Evolutionary conservation across 2,329 filamentous ascomycete genomes (phyloP), one percentile per base, ranked within the genome.

Genomic region (Penicillium sp.): DNA sequence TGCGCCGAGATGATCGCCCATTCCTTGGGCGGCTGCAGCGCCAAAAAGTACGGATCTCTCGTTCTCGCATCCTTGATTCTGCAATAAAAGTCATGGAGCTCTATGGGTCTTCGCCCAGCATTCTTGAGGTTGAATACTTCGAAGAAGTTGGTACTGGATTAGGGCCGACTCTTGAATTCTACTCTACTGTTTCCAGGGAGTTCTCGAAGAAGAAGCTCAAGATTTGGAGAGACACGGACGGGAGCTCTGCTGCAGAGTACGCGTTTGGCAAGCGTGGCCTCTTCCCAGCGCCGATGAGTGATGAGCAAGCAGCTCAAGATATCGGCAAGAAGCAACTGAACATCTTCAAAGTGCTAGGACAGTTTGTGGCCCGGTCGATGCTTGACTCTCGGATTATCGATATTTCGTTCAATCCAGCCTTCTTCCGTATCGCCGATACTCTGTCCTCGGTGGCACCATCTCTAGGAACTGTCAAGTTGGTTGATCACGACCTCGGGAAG

Each of bases 11-110:
- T 63, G 92, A 97, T 60, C 84, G 92, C 12, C 91, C 92, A 2
- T 96, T 95, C 81, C 79, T 97, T 3, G 94, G 94, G 14, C 85
- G 93, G 40, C 82, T 97, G 1, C 94, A 97, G 72, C 87, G 94
- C 54, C 94, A 99, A 69, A 99, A 99, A 74, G 93, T 99, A n/a
- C 88, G 94, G 42, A 97, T 99, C 58, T 96, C 93, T 5, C 86
- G 94, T 41, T 86, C 85, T n/a, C 91, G 95, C 67, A 97, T 99
- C 43, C 81, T 99, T 8, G 94, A 99, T 71, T 97, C 94, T 14
- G 94, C 94, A 0, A 81, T 97, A 72, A 99, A 99, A 75, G 94
- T 99, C 30, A 97, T 99, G 93, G 93, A 99, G 66, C 83, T 97
- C 3, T 99, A 99, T 67, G 94, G 94, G 0, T 90, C 90, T n/a